Evolutionary conservation across 2,329 filamentous ascomycete genomes (phyloP), one percentile per base, ranked within the genome.

Genomic region (Whalleya microplaca): DNA sequence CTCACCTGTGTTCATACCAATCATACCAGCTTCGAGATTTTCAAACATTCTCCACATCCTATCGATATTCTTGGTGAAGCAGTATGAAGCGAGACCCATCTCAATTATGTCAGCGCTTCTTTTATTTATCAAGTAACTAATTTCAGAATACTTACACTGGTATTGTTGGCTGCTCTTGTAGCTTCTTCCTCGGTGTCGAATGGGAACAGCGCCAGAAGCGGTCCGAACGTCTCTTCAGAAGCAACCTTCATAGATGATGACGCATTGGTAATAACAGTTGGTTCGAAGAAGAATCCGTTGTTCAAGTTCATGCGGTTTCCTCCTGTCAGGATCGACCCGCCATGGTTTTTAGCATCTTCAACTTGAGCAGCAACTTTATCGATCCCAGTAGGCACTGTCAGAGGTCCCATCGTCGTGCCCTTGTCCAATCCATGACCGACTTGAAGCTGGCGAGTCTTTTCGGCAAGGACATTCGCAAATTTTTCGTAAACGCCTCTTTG

Each of bases 221-320:
- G 84, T 0, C 81, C 82, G 63, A 86, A 86, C 3, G 84, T 78
- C 64, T 86, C 83, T 67, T 86, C 83, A 6, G 67, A 65, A 14
- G 69, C 68, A 50, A 78, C 78, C 42, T 71, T 76, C 80, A 85
- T 84, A 4, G 77, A 70, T 7, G 72, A 68, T 12, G 75, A 79
- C 10, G 80, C 74, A 23, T 78, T 75, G 1, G 78, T 75, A 53
- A 86, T 76, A 46, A 87, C 73, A 0, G 83, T 84, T 0, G 84
- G 84, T 64, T 82, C 79, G 71, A 90, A 89, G 76, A 89, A 91
- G 72, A 87, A 90, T 3, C 86, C 54, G 1, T 48, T 48, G 10
- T 55, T 59, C 14, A 62, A 19, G 1, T 69, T 68, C 1, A 76
- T 70, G 2, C 86, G 76, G 71, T 79, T 62, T 67, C 80, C 78